Base-by-base conservation (phyloP, 2,329 filamentous ascomycete species). In the Plenodomus tracheiphilus region DNA sequence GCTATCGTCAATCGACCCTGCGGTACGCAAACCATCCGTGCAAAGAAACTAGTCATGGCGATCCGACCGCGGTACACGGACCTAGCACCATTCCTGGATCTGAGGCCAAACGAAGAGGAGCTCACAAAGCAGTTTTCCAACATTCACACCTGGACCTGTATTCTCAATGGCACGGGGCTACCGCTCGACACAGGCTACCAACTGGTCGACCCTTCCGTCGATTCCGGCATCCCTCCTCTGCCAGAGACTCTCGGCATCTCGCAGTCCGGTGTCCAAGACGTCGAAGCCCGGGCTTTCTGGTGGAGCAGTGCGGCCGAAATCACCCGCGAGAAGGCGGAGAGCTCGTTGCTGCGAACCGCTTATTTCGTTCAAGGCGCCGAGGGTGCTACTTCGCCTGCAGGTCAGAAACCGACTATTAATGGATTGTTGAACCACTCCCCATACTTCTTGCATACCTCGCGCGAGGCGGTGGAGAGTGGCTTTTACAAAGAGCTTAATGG, bases 341-440 rank as follows among this genome's bases (percentile, higher is more conserved):
- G 41, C n/a, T 19, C 18, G 30, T 30, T 43, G 41, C 41, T 35
- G 32, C 17, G 19, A 17, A 43, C 25, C 10, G 41, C 41, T 32
- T 32, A 43, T 13, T 43, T 43, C 30, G 41, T 43, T 36, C 41
- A 43, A 25, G 28, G 19, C n/a, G 41, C 19, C 9, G 18, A 34
- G 41, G 28, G 30, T 19, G 32, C 41, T 35, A 36, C 17, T 21
- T 43, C 41, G 13, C 30, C 41, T 22, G 18, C 30, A 10, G 41
- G 41, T 13, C 16, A 43, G 41, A 43, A 21, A 22, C 41, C 41
- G 15, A 36, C 41, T 30, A 36, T 43, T 18, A 43, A 43, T 18
- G 41, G 45, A 37, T 61, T 49, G 28, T 56, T 54, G 2, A 55
- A 43, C n/a, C 59, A 54, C 36, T 59, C 58, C 39, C 53, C 56